phyloP scores from a whole-genome alignment of 2,329 filamentous ascomycete species.

The Sporothrix brunneoviolacea region DNA sequence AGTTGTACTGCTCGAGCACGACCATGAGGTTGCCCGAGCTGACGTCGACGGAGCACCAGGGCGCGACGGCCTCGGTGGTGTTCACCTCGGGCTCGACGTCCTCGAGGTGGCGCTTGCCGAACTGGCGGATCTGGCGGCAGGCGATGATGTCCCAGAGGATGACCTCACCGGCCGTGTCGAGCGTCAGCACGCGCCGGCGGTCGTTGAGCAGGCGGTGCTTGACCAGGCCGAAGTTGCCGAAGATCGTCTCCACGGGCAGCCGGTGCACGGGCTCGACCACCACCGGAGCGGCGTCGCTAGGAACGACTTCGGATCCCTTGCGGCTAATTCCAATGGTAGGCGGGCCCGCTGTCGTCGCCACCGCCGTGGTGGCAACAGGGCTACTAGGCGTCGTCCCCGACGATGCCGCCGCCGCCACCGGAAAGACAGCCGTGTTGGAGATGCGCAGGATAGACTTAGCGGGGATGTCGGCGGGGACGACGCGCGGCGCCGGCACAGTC shows the following conservation, averaged over 20 bases:
- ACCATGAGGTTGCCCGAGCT: conserved; percentile 88
- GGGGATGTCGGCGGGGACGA: conserved; percentile 60
- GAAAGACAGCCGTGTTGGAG: conserved; percentile 76
- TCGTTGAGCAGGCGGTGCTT: conserved; percentile 92
- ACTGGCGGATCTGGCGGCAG: conserved; percentile 84
- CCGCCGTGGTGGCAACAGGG: conserved; percentile 26
- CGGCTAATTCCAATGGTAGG: conserved; percentile 28
- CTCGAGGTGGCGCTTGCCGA: conserved; percentile 88
- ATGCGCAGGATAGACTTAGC: conserved; percentile 72
- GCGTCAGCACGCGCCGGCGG: conserved; percentile 76
- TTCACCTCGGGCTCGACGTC: conserved; percentile 85
- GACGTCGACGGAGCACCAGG: conserved; percentile 94
- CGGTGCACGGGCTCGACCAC: conserved; percentile 58
- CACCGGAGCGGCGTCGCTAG: conserved; percentile 27
- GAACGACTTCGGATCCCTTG: conserved; percentile 51
- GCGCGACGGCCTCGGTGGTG: conserved; percentile 79
- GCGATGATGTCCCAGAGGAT: conserved; percentile 90
- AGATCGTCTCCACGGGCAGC: conserved; percentile 72
- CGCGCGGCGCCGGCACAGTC: conserved; percentile 16
- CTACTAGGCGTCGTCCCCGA: conserved; percentile 35
- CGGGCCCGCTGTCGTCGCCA: not conserved
- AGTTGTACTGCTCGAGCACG: conserved; percentile 86
- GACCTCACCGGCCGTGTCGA: conserved; percentile 93
- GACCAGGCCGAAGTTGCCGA: conserved; percentile 90
- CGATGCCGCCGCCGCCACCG: conserved; percentile 41